Conservation (phyloP, 2,329 filamentous ascomycete species). For the Fusarium clavum region DNA sequence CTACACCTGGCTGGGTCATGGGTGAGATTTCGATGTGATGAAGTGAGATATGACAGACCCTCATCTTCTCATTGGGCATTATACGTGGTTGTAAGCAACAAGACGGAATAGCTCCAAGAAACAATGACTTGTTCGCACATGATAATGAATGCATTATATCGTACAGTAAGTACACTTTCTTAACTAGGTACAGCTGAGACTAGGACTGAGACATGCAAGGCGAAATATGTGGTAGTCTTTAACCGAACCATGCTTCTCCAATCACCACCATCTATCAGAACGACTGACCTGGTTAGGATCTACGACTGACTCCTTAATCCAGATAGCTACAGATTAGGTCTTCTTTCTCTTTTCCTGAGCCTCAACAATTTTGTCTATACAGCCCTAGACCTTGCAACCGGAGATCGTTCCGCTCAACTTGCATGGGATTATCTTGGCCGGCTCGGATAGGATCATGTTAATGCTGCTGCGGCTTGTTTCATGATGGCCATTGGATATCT, state of each 20-base stretch:
- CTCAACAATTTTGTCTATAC: slow-evolving; percentile 14
- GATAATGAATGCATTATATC: slow-evolving; percentile 1
- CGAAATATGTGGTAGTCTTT: slow-evolving; percentile 11
- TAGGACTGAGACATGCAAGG: slow-evolving; percentile 38
- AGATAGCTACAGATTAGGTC: not conserved
- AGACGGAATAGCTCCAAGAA: not conserved
- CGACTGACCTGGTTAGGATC: slow-evolving; percentile 7
- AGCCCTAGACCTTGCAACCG: not conserved
- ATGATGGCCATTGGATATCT: not conserved
- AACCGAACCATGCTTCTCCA: slow-evolving; percentile 10
- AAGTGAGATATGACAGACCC: not conserved
- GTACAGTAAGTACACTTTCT: not conserved
- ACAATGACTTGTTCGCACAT: slow-evolving; percentile 4
- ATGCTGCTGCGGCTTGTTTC: not conserved
- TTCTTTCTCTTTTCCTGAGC: slow-evolving; percentile 12
- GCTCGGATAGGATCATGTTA: not conserved
- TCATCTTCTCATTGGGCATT: not conserved
- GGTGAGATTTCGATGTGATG: slow-evolving; percentile 1
- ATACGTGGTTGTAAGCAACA: not conserved
- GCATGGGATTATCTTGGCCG: not conserved
- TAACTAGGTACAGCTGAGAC: slow-evolving; percentile 13
- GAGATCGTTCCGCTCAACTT: not conserved
- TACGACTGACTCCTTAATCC: slow-evolving; percentile 1
- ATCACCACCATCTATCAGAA: slow-evolving; percentile 21
- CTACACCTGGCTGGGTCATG: not conserved